A percentile compares a stretch with the other conserved stretches of the same genome.
Conservation (phyloP, 805 yeast genomes). For the Spathaspora gorwiae region DNA sequence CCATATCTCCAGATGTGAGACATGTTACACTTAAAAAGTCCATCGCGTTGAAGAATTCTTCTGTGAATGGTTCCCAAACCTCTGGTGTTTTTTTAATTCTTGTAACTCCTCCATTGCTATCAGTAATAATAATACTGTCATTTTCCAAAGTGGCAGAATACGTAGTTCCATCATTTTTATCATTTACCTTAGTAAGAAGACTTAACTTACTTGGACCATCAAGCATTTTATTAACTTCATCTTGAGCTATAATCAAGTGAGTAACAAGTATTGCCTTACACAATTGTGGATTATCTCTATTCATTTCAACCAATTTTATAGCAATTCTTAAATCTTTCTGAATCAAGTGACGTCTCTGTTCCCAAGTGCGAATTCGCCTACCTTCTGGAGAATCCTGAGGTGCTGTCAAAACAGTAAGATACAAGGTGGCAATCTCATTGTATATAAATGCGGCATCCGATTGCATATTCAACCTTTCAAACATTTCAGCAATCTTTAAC, state of each 20-base stretch:
- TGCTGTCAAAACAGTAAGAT: slow-evolving; percentile 47
- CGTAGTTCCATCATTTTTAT: slow-evolving; percentile 1
- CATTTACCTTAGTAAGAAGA: neutral
- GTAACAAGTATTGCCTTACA: slow-evolving; percentile 57
- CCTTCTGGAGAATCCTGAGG: slow-evolving; percentile 23
- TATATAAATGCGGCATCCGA: slow-evolving; percentile 67
- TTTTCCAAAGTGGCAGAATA: slow-evolving; percentile 13
- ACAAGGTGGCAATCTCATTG: slow-evolving; percentile 58
- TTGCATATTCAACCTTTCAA: slow-evolving; percentile 58
- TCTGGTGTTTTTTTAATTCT: slow-evolving; percentile 34
- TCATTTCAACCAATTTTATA: slow-evolving; percentile 60
- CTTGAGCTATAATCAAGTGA: slow-evolving; percentile 62
- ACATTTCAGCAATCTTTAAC: slow-evolving; percentile 82
- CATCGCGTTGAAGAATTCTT: slow-evolving; percentile 73
- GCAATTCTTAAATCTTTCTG: slow-evolving; percentile 69
- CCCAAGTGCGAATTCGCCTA: slow-evolving; percentile 16
- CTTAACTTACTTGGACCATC: slow-evolving; percentile 1
- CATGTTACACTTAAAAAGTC: slow-evolving; percentile 72
- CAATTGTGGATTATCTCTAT: slow-evolving; percentile 41
- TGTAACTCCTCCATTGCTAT: slow-evolving; percentile 13
- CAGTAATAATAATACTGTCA: slow-evolving; percentile 13
- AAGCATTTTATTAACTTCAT: slow-evolving; percentile 41
- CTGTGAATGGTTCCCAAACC: slow-evolving; percentile 70
- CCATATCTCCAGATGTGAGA: slow-evolving; percentile 62
- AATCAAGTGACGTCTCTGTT: slow-evolving; percentile 52